phyloP scores from a whole-genome alignment of 306 rosid species.

The Quillaja saponaria region DNA sequence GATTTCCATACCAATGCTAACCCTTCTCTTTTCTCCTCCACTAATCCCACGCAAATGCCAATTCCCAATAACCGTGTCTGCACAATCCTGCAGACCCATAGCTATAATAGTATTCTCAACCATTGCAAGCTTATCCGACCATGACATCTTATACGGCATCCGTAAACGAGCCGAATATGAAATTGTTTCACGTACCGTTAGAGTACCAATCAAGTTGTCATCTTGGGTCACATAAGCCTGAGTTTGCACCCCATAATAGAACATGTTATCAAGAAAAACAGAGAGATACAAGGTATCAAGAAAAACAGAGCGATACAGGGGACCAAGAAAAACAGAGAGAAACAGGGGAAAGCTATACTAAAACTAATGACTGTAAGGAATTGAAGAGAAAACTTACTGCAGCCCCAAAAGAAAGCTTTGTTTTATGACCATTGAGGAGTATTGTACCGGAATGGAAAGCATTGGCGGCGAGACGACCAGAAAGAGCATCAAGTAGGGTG shows the following conservation, averaged over 20 bases:
- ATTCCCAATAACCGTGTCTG: conserved; percentile 88
- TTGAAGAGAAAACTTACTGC: conserved; percentile 54
- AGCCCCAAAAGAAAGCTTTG: conserved; percentile 89
- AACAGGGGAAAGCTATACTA: neutral
- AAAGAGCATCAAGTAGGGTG: conserved; percentile 88
- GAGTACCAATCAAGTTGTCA: conserved; percentile 88
- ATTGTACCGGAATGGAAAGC: conserved; percentile 82
- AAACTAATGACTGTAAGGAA: neutral
- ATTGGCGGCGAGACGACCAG: conserved; percentile 92
- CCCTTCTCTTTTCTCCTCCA: conserved; percentile 96
- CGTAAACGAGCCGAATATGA: conserved; percentile 79
- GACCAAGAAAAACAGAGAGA: neutral
- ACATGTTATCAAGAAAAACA: neutral
- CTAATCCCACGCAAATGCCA: conserved; percentile 98
- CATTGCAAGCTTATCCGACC: conserved; percentile 70
- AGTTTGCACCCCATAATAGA: neutral
- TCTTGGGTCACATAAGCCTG: conserved; percentile 99
- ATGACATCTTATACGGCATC: conserved; percentile 71
- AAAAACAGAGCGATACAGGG: neutral
- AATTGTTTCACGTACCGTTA: conserved; percentile 85
- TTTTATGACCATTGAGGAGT: conserved; percentile 90
- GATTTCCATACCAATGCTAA: conserved; percentile 93
- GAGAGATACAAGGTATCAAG: neutral
- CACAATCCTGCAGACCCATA: conserved; percentile 97
- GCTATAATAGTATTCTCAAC: conserved; percentile 87